A percentile compares a stretch with the other conserved stretches of the same genome.
Evolutionary conservation across 1,284 basidiomycete genomes (phyloP).

Genomic region (Tylopilus sp.): DNA sequence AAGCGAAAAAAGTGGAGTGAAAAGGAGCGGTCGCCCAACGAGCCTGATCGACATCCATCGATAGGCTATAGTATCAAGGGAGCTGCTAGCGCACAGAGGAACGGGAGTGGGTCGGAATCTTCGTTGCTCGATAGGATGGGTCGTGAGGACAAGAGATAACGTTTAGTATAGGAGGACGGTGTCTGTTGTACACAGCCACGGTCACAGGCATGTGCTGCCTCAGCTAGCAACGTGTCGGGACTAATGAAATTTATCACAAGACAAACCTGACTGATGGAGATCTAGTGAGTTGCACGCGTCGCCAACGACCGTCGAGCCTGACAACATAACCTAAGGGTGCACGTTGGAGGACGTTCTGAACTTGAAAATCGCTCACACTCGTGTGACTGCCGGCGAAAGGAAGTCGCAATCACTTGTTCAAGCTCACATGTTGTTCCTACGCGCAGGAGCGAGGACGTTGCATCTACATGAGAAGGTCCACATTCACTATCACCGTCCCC

Average conservation of each 20-base stretch:
- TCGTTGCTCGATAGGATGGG: conserved; percentile 47
- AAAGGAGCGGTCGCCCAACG: conserved; percentile 26
- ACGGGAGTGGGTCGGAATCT: conserved; percentile 14
- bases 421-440: conserved; percentile 58
- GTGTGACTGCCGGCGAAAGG: conserved; percentile 43
- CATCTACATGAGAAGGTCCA: conserved; percentile 46
- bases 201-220: not conserved
- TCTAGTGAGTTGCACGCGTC: conserved; percentile 39
- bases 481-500: not conserved
- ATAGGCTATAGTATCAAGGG: conserved; percentile 54
- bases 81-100: conserved; percentile 40
- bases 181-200: conserved; percentile 14
- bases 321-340: conserved; percentile 48
- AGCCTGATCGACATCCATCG: conserved; percentile 34
- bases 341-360: conserved; percentile 59
- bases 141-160: conserved; percentile 20
- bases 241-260: conserved; percentile 1
- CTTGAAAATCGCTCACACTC: conserved; percentile 48
- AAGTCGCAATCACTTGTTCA: conserved; percentile 51
- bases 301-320: not conserved
- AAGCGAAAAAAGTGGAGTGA: conserved; percentile 22
- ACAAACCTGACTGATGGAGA: conserved; percentile 56
- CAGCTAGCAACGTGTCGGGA: conserved; percentile 5
- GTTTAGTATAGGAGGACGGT: conserved; percentile 11
- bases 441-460: conserved; percentile 58